Evolutionary conservation across 352 stramenopile genomes (phyloP), one percentile per base, ranked within the genome.

Genomic region (Phytopythium ostracodes): DNA sequence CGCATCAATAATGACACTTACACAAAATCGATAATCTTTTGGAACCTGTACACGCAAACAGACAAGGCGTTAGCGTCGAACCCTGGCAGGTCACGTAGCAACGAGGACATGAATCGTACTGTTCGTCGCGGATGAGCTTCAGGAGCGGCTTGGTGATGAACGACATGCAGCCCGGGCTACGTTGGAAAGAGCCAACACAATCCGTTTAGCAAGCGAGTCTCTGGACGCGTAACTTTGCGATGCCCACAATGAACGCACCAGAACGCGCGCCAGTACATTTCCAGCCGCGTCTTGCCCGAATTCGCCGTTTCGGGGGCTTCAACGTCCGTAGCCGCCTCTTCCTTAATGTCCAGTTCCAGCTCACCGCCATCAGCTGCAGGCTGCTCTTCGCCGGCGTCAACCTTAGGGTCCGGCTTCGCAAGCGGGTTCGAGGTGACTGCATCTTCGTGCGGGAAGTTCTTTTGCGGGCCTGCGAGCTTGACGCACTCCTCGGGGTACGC

Each of bases 181-280:
- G 7, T 35, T n/a, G 0, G 55, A 24, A 55, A 64, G 15, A 61
- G 4, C 56, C 2, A 56, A n/a, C 4, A 12, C 9, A 20, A 31
- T 43, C n/a, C 11, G 20, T 46, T 52, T 4, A 52, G 24, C 25
- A 24, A 20, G 8, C n/a, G n/a, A n/a, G n/a, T n/a, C n/a, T n/a
- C n/a, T n/a, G n/a, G n/a, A n/a, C n/a, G 10, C 18, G 11, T 7
- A 10, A 20, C 6, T 3, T 63, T 36, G 4, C 14, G 11, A 54
- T 59, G 12, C 15, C 24, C 29, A 36, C 7, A 44, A 43, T n/a
- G 47, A 44, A 65, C 77, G 56, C 66, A 92, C 83, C 84, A 94
- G 54, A 91, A 92, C 14, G 86, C 86, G 59, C 86, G 78, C 83
- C 84, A 94, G 59, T 81, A 89, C 49, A 94, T 69, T 24, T 91